These are phyloP conservation scores for Yarrowia deformans DNA, from an alignment of 805 yeast species.

Conservation along the genomic window DNA sequence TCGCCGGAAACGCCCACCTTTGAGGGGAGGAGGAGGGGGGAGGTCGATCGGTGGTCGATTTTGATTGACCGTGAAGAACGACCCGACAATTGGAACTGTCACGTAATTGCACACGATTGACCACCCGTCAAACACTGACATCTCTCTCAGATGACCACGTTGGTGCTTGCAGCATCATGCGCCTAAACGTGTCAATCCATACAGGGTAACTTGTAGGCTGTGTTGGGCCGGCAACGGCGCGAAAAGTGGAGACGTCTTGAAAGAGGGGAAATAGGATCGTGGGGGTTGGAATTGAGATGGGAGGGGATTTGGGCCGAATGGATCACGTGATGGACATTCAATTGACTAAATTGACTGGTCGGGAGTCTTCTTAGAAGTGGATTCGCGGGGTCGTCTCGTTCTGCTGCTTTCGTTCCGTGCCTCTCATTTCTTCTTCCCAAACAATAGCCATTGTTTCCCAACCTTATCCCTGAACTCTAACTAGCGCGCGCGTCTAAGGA, in stretches of 20 bases:
- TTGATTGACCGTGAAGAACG: too few relatives aligned
- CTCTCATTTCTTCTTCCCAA: neutral
- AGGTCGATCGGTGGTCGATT: too few relatives aligned
- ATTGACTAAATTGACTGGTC: too few relatives aligned
- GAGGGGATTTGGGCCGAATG: too few relatives aligned
- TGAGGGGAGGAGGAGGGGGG: neutral
- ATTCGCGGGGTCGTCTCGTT: too few relatives aligned
- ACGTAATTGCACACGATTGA: too few relatives aligned
- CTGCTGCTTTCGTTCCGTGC: too few relatives aligned
- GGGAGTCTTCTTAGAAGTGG: too few relatives aligned
- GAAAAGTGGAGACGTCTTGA: neutral
- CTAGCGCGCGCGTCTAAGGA: neutral
- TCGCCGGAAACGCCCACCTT: neutral
- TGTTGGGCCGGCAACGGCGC: slow-evolving; percentile 1
- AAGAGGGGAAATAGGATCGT: too few relatives aligned
- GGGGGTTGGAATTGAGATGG: neutral
- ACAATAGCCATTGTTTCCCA: slow-evolving; percentile 14
- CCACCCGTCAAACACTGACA: too few relatives aligned
- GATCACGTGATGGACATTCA: neutral
- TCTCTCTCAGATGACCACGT: neutral
- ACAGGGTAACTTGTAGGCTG: neutral
- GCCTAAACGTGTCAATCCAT: slow-evolving; percentile 14
- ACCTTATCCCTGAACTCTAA: neutral
- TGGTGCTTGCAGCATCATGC: neutral
- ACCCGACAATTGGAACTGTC: too few relatives aligned